Conservation (phyloP, 192 early-diverging fungal genomes). For the Coemansia sp. region DNA sequence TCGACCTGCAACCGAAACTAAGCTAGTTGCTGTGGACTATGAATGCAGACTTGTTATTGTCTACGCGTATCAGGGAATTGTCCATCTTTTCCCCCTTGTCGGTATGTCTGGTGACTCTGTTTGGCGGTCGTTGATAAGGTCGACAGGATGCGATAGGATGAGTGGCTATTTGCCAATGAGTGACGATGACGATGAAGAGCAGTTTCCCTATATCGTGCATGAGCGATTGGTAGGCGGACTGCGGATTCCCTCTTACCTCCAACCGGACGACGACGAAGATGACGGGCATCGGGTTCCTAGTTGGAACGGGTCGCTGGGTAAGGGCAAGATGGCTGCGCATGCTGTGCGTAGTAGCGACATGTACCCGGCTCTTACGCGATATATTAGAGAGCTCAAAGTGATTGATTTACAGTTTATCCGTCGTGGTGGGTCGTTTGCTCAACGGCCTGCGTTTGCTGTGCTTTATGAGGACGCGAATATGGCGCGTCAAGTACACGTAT, state of each 20-base stretch:
- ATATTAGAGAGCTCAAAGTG: slow-evolving; percentile 44
- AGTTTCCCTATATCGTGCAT: slow-evolving; percentile 32
- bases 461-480: slow-evolving; percentile 44
- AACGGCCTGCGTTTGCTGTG: slow-evolving; percentile 28
- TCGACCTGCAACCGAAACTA: slow-evolving; percentile 54
- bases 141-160: not conserved
- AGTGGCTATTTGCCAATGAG: not conserved
- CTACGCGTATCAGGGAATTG: slow-evolving; percentile 65
- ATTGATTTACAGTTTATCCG: slow-evolving; percentile 40
- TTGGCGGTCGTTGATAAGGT: slow-evolving; percentile 12
- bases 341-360: slow-evolving; percentile 36
- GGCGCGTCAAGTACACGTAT: slow-evolving; percentile 35
- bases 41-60: slow-evolving; percentile 55
- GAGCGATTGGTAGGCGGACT: slow-evolving; percentile 14
- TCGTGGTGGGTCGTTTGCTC: too few relatives aligned
- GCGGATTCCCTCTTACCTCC: slow-evolving; percentile 18
- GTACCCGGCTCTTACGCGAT: slow-evolving; percentile 20
- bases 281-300: not conserved
- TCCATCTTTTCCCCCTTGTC: slow-evolving; percentile 63
- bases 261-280: not conserved
- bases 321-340: slow-evolving; percentile 39
- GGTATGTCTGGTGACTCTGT: not conserved
- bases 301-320: not conserved
- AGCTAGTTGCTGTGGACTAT: slow-evolving; percentile 61
- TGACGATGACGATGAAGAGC: not conserved